Evolutionary conservation across 2,329 filamentous ascomycete species (phyloP).

Genomic region (Ophiosphaerella herpotricha): DNA sequence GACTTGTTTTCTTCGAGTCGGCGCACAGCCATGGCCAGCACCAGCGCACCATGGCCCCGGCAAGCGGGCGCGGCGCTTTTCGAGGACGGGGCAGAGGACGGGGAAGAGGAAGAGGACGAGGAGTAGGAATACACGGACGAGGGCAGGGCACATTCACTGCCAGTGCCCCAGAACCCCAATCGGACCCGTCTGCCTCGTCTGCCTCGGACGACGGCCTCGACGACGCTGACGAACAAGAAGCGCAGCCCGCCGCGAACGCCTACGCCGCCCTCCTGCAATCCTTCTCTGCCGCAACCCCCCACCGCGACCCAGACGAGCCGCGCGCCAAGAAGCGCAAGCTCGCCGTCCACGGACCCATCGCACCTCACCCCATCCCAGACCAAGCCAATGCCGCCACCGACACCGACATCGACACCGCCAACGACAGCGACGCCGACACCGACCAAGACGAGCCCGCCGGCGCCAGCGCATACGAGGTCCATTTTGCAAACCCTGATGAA

Average conservation of each 20-base stretch:
- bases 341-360: constrained; percentile 5
- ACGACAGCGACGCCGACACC: constrained; percentile 6
- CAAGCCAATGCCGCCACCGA: too few relatives aligned
- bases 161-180: constrained; percentile 19
- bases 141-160: constrained; percentile 24
- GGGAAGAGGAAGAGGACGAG: constrained; percentile 4
- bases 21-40: constrained; percentile 7
- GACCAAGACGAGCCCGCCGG: constrained; percentile 47
- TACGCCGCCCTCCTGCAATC: constrained; percentile 64
- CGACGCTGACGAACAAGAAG: constrained; percentile 26
- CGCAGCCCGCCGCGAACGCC: constrained; percentile 44
- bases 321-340: constrained; percentile 61
- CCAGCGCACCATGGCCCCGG: constrained; percentile 16
- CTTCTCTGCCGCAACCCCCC: constrained; percentile 48
- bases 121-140: constrained; percentile 14
- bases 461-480: constrained; percentile 76
- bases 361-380: background rate
- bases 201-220: constrained; percentile 26
- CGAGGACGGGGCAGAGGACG: constrained; percentile 11
- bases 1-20: constrained; percentile 27
- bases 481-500: constrained; percentile 74
- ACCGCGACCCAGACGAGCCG: constrained; percentile 48
- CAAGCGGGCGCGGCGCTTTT: constrained; percentile 13
- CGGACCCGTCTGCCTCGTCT: constrained; percentile 26
- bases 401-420: too few relatives aligned